A percentile compares a stretch with the other conserved stretches of the same genome.
Conservation (phyloP, 1,139 yeast genomes). For the Entelexis paramagnoliae region DNA sequence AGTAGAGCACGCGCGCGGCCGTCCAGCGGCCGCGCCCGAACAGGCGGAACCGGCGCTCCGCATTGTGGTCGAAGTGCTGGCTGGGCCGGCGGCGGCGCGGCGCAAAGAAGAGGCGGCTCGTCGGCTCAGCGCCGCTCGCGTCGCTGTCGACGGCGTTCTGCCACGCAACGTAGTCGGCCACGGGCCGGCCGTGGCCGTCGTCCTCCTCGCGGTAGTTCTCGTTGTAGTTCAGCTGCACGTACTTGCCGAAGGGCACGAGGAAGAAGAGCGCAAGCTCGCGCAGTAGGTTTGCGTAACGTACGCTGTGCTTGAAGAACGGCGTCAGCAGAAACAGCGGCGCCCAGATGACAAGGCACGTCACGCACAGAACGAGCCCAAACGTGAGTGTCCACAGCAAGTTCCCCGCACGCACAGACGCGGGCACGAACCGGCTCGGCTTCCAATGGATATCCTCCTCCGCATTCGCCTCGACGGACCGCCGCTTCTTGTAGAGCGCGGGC, state of each 20-base stretch:
- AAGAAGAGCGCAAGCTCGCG: constrained; percentile 59
- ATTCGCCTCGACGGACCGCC: constrained; percentile 78
- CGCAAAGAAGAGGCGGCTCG: constrained; percentile 60
- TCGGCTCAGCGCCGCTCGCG: constrained; percentile 40
- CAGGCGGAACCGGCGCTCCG: constrained; percentile 35
- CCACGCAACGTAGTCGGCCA: constrained; percentile 84
- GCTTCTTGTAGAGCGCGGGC: constrained; percentile 89
- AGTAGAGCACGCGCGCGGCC: constrained; percentile 69
- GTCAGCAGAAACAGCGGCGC: constrained; percentile 29
- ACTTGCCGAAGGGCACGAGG: constrained; percentile 80
- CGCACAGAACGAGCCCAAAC: constrained; percentile 50
- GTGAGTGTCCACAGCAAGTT: constrained; percentile 67
- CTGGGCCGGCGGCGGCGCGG: constrained; percentile 33
- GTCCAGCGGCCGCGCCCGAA: constrained; percentile 96
- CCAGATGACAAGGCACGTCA: constrained; percentile 38
- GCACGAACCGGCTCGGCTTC: constrained; percentile 44
- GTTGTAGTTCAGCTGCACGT: constrained; percentile 68
- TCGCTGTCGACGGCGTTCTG: constrained; percentile 36
- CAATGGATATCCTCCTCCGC: constrained; percentile 94
- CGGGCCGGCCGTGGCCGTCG: constrained; percentile 74
- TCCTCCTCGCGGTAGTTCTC: constrained; percentile 79
- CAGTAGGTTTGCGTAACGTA: constrained; percentile 51
- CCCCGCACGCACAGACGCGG: constrained; percentile 57
- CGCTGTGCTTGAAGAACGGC: constrained; percentile 40
- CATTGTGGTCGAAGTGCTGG: constrained; percentile 7